Evolutionary conservation across 1,139 yeast genomes (phyloP).

Genomic region (Yamadazyma triangularis): DNA sequence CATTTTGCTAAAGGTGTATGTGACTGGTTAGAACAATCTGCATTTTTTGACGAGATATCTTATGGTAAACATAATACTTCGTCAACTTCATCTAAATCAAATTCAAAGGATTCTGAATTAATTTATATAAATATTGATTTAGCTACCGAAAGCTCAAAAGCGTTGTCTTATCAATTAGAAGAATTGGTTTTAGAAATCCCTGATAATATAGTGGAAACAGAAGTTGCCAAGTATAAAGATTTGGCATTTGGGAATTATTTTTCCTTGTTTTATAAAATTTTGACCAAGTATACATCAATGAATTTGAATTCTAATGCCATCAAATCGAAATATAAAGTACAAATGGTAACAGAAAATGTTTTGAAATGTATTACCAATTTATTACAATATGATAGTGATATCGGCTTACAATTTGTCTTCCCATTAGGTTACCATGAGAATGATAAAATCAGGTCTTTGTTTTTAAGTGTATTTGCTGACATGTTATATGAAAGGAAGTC

Average conservation of each 20-base stretch:
- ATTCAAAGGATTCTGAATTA: slow-evolving; percentile 32
- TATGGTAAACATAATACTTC: slow-evolving; percentile 4
- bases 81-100: slow-evolving; percentile 2
- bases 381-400: slow-evolving; percentile 67
- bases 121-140: slow-evolving; percentile 59
- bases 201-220: slow-evolving; percentile 54
- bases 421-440: slow-evolving; percentile 78
- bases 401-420: slow-evolving; percentile 71
- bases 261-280: slow-evolving; percentile 62
- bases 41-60: slow-evolving; percentile 24
- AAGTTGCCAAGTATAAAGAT: slow-evolving; percentile 53
- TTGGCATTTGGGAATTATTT: slow-evolving; percentile 70
- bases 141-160: slow-evolving; percentile 61
- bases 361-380: slow-evolving; percentile 65
- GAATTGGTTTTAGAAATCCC: slow-evolving; percentile 59
- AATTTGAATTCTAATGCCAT: slow-evolving; percentile 15
- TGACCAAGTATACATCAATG: slow-evolving; percentile 52
- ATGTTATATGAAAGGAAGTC: slow-evolving; percentile 45
- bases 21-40: slow-evolving; percentile 67
- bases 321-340: slow-evolving; percentile 49
- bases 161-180: slow-evolving; percentile 51
- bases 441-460: slow-evolving; percentile 60
- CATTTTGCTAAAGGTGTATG: slow-evolving; percentile 53
- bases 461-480: slow-evolving; percentile 71
- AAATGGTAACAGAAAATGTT: slow-evolving; percentile 59